These are phyloP conservation scores for Dorcoceras hygrometricum DNA, from an alignment of 257 asterid species.

Conservation along the genomic window DNA sequence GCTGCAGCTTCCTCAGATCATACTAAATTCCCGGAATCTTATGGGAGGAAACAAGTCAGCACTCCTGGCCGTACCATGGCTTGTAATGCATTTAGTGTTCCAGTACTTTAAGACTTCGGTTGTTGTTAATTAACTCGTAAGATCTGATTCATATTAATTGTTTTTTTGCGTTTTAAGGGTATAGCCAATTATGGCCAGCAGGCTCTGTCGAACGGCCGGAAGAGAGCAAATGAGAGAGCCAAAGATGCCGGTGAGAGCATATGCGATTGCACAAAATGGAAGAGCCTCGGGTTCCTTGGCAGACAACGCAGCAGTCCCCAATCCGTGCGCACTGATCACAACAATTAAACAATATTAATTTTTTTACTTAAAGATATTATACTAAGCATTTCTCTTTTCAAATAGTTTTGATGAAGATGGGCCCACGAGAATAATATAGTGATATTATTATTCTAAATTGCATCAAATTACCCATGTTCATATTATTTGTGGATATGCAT, in stretches of 20 bases:
- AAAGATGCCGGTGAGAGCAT: conserved; percentile 90
- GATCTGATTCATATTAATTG: conserved; percentile 10
- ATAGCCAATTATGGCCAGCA: conserved; percentile 80
- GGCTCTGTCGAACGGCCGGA: conserved; percentile 83
- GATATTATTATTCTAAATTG: no score
- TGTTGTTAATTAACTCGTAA: conserved; percentile 5
- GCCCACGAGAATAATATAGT: no score
- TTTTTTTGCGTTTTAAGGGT: conserved; percentile 50
- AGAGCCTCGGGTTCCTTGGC: conserved; percentile 99
- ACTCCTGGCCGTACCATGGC: conserved; percentile 94
- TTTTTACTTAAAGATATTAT: neutral
- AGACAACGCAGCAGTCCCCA: conserved; percentile 97
- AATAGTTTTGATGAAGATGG: no score
- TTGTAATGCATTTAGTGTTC: conserved; percentile 46
- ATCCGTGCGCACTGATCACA: conserved; percentile 78
- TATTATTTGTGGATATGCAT: no score
- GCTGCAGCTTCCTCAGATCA: conserved; percentile 90
- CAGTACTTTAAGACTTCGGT: conserved; percentile 19
- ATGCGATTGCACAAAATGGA: conserved; percentile 96
- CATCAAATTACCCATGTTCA: no score
- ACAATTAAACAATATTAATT: neutral
- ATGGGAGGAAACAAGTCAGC: conserved; percentile 72
- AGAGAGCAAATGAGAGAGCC: conserved; percentile 92
- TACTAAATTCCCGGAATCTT: conserved; percentile 89
- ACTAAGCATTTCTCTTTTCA: no score